Base-by-base conservation (phyloP, 1,139 yeast species). In the Arxiozyma heterogenica region DNA sequence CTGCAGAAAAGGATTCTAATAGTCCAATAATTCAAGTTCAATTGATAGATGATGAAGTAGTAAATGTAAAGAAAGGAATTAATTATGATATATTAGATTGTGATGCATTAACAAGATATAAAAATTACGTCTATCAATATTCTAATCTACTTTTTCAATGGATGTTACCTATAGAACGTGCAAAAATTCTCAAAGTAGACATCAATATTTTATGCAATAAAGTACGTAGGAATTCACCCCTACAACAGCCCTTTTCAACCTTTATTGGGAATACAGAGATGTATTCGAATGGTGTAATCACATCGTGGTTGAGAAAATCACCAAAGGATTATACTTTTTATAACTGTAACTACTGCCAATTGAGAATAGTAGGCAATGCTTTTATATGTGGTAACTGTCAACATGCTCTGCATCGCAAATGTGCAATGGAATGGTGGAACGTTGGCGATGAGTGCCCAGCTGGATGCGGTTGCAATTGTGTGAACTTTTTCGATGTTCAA, bases 381-480 rank as follows among this genome's bases (percentile, higher is more conserved):
- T 81, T 84, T 41, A 78, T 81, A 1, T 91, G 98, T 64, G 76
- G 80, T 7, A 74, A 73, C 45, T 91, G 98, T 70, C 86, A 83
- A 58, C 97, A 91, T 70, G 74, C 87, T 1, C 65, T 86, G 60
- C 98, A 91, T 65, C 79, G 87, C 1, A 74, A 76, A 41, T 91
- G 98, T 73, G 95, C 95, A 0, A 71, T 76, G 17, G 78, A 77
- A 53, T 91, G 98, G 98, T 90, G 95, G 91, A 71, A 70, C 18
- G 72, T 68, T 0, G 75, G 74, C 3, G 72, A 70, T 47, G 89
- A 84, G 61, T 91, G 98, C 69, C 85, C 95, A 0, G 80, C 89
- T 56, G 98, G 97, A 0, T 91, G 98, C 71, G 96, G 96, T 0
- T 91, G 98, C 64, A 61, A 68, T 11, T 89, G 96, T 69, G 68